Conservation (phyloP, 768 basidiomycete genomes). For the Suillus sp. region DNA sequence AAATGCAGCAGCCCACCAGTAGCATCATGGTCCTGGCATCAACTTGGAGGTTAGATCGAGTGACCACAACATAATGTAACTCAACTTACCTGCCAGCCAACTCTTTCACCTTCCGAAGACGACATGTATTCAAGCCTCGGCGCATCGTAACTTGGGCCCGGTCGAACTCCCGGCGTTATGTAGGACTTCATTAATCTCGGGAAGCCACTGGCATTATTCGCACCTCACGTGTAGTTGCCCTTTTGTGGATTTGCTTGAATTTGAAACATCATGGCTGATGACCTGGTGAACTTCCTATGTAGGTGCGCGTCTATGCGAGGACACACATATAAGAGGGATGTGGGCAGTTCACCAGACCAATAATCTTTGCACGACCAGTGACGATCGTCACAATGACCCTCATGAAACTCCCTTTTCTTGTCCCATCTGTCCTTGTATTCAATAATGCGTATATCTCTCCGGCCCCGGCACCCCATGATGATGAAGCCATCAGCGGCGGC, state of each 20-base stretch:
- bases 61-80: neutral
- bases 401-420: constrained; percentile 25
- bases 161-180: neutral
- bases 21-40: no score
- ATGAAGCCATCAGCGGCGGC: constrained; percentile 22
- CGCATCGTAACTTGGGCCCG: no score
- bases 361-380: neutral
- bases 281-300: neutral
- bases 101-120: neutral
- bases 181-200: neutral
- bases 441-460: constrained; percentile 30
- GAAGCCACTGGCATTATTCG: neutral
- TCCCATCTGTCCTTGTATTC: constrained; percentile 31
- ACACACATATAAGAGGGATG: neutral
- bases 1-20: no score
- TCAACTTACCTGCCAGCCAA: neutral
- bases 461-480: constrained; percentile 20
- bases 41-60: neutral
- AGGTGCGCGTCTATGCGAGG: neutral
- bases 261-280: neutral
- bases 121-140: neutral
- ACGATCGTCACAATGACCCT: constrained; percentile 21
- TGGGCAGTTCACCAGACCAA: neutral
- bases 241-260: neutral
- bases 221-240: neutral